Evolutionary conservation across 768 basidiomycete genomes (phyloP), one percentile per base, ranked within the genome.

Genomic region (Serendipita sp.): DNA sequence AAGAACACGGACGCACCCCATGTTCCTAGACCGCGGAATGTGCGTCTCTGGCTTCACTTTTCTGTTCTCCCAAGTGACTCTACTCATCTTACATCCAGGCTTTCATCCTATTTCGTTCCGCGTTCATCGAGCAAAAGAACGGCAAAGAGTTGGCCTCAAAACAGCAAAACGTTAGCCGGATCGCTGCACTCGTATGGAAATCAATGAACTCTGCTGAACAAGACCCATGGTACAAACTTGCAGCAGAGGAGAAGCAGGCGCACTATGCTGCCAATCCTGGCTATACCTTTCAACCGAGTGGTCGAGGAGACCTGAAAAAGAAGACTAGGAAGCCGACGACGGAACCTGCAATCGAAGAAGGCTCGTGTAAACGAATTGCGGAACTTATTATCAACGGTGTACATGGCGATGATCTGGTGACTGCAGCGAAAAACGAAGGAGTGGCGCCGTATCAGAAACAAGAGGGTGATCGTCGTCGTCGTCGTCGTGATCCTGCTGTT

Each of bases 91-190:
- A 2, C 36, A 52, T 18, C 16, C 32, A 60, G 56, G 56, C 56
- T 4, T 60, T 60, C 35, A 60, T 60, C 36, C 56, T 60, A 10
- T 60, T 60, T 35, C 56, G 56, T 3, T 60, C 56, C 18, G 56
- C 56, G 8, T 60, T 60, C 34, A 60, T 60, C 18, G 56, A 60
- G 56, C 56, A 60, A 36, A 60, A 60, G 56, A 60, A 60, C 35
- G 56, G 56, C 11, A 60, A 60, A 60, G 56, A 60, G 36, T 30
- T 60, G 16, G 56, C 56, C 28, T 60, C 56, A 36, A 60, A 60
- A 30, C 56, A 60, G 3, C 56, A 60, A 38, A 60, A 60, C 56
- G 28, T 60, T 30, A 60, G 56, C 35, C 23, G 56, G 30, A 60
- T 60, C 8, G 56, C 56, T n/a, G 56, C 56, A 32, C 10, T 60